Percentiles rank a stretch among this genome's conserved stretches.
Conservation (phyloP, 169 alveolate species). For the Eimeria acervulina region DNA sequence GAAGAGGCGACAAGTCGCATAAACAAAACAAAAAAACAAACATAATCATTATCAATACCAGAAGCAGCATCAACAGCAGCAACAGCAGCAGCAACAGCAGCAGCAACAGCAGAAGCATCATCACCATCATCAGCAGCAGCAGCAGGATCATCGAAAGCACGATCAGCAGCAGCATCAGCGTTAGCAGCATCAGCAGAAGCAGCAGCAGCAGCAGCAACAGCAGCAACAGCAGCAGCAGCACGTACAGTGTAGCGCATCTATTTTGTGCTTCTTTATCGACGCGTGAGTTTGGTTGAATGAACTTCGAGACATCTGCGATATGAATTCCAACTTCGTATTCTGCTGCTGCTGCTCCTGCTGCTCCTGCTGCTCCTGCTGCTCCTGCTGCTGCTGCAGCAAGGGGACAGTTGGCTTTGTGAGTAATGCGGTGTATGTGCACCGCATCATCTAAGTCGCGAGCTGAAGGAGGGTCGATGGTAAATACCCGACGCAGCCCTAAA, state of each 20-base stretch:
- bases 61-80: no score
- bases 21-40: no score
- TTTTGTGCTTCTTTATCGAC: conserved; percentile 97
- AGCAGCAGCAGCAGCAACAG: no score
- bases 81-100: no score
- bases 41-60: no score
- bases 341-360: background rate
- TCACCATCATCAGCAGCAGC: no score
- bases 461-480: conserved; percentile 89
- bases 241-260: conserved; percentile 94
- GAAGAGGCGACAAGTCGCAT: no score
- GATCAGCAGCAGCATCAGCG: background rate
- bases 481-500: conserved; percentile 59
- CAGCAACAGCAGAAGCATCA: no score
- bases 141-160: background rate
- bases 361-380: background rate
- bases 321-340: conserved; percentile 96
- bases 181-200: no score
- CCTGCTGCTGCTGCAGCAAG: conserved; percentile 3
- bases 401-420: background rate
- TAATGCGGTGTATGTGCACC: conserved; percentile 61
- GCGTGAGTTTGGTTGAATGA: conserved; percentile 93
- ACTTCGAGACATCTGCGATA: conserved; percentile 98
- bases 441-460: conserved; percentile 91
- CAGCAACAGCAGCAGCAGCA: conserved; percentile 72